Base-by-base conservation (phyloP, 352 stramenopile genomes). In the Globisporangium middletonii region DNA sequence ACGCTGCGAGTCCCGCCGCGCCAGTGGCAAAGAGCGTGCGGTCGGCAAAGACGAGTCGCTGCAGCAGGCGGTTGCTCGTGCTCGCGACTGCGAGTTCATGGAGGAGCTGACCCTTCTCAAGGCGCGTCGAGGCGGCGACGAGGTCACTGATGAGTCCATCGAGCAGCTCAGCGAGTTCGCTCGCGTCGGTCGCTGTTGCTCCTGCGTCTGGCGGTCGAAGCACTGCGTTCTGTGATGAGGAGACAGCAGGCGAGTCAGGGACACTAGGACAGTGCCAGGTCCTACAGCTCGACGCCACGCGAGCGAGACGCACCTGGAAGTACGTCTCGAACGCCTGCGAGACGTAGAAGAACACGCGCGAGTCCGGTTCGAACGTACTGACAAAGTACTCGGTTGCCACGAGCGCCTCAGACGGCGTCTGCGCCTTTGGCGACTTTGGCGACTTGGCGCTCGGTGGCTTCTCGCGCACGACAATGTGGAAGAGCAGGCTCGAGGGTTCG, bases 311-410 rank as follows among this genome's bases (percentile, higher is more conserved):
- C 50, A 83, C 72, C 67, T 88, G 75, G 45, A 85, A 83, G 33
- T 78, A 53, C 28, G 74, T 53, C 16, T 58, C 55, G 54, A 78
- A 62, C 0, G 71, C 67, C 4, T 71, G 59, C 53, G 59, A 64
- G 18, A 89, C 55, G n/a, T 75, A 73, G 62, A 78, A 83, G 38
- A 83, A 83, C 41, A 80, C 64, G 19, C 77, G 67, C n/a, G 79
- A 83, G 2, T 71, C 63, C 3, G 74, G 74, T 53, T 89, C 79
- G 50, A 89, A 87, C 5, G 76, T 89, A n/a, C 69, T 72, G 35
- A 89, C 65, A 46, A 75, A 80, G 56, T 72, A 59, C 52, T 75
- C 61, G 3, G 56, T 50, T 16, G 30, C 4, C 15, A 19, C 37
- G 37, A 15, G 18, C 11, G 19, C 7, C 28, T 38, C 18, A 38